Percentiles rank a stretch among this genome's conserved stretches.
Evolutionary conservation across 179 eudicot genomes (phyloP).

Genomic region (Pouteria campechiana): DNA sequence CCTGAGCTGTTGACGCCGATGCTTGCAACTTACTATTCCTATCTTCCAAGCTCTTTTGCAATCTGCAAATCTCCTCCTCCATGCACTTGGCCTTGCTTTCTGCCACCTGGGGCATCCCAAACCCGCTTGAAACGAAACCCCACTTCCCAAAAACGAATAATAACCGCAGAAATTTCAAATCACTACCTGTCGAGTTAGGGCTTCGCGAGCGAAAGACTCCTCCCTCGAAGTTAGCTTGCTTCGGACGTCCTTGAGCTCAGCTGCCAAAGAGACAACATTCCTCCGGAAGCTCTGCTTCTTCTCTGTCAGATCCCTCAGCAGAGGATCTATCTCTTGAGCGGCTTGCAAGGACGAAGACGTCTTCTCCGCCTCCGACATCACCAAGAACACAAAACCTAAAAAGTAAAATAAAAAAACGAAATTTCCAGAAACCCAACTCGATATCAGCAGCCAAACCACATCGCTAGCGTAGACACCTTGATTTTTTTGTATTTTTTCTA

Average conservation of each 20-base stretch:
- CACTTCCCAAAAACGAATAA: constrained; percentile 1
- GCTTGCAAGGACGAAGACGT: constrained; percentile 16
- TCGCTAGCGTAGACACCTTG: no score
- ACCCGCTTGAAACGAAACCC: background rate
- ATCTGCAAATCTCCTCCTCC: constrained; percentile 56
- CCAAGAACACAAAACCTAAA: background rate
- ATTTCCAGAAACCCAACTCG: no score
- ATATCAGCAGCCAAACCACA: no score
- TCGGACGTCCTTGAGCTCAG: constrained; percentile 80
- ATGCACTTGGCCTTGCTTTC: constrained; percentile 62
- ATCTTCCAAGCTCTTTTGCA: constrained; percentile 73
- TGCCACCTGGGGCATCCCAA: constrained; percentile 45
- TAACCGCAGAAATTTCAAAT: background rate
- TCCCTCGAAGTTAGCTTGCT: constrained; percentile 53
- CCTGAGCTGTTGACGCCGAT: constrained; percentile 53
- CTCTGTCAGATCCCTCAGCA: constrained; percentile 83
- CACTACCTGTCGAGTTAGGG: constrained; percentile 66
- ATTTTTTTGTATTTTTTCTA: no score
- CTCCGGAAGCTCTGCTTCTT: constrained; percentile 69
- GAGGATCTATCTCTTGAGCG: constrained; percentile 50
- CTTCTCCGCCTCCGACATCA: constrained; percentile 26
- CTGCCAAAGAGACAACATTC: constrained; percentile 75
- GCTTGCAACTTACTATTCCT: constrained; percentile 52
- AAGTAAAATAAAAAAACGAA: background rate
- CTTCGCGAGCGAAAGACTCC: constrained; percentile 51